Conservation (phyloP, 2,329 filamentous ascomycete species). For the Xylariaceae sp. region DNA sequence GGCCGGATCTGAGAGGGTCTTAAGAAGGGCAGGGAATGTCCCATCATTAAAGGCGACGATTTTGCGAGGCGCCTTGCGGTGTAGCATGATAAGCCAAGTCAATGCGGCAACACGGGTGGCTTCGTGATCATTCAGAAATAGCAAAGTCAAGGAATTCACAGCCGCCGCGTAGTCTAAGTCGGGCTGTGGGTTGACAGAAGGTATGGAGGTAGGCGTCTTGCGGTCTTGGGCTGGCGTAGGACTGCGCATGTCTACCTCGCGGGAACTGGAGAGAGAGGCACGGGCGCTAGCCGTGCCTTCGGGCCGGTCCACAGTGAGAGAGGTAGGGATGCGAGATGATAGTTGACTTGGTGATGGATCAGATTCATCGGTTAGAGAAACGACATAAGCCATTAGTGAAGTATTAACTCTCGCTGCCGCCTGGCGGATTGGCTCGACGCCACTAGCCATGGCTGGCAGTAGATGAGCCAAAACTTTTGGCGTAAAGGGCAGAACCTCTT, state of each 20-base stretch:
- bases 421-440: slow-evolving; percentile 82
- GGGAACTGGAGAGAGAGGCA: slow-evolving; percentile 50
- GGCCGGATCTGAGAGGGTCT: slow-evolving; percentile 91
- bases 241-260: slow-evolving; percentile 53
- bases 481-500: slow-evolving; percentile 93
- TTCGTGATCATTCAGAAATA: slow-evolving; percentile 96
- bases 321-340: slow-evolving; percentile 40
- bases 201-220: slow-evolving; percentile 44
- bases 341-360: slow-evolving; percentile 36
- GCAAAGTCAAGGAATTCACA: slow-evolving; percentile 85
- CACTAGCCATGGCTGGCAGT: slow-evolving; percentile 89
- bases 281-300: slow-evolving; percentile 50
- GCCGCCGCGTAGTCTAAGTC: slow-evolving; percentile 96
- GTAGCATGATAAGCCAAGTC: slow-evolving; percentile 96
- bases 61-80: slow-evolving; percentile 89
- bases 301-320: slow-evolving; percentile 43
- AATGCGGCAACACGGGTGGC: slow-evolving; percentile 90
- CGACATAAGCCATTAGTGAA: slow-evolving; percentile 90
- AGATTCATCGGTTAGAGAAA: slow-evolving; percentile 77
- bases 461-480: slow-evolving; percentile 89
- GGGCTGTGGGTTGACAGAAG: slow-evolving; percentile 46
- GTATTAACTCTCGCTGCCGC: slow-evolving; percentile 87
- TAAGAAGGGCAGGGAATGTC: slow-evolving; percentile 91
- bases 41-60: slow-evolving; percentile 95
- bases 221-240: slow-evolving; percentile 51